These are phyloP conservation scores for Fusarium sp. DNA, from an alignment of 2,329 filamentous ascomycete species.

Conservation along the genomic window DNA sequence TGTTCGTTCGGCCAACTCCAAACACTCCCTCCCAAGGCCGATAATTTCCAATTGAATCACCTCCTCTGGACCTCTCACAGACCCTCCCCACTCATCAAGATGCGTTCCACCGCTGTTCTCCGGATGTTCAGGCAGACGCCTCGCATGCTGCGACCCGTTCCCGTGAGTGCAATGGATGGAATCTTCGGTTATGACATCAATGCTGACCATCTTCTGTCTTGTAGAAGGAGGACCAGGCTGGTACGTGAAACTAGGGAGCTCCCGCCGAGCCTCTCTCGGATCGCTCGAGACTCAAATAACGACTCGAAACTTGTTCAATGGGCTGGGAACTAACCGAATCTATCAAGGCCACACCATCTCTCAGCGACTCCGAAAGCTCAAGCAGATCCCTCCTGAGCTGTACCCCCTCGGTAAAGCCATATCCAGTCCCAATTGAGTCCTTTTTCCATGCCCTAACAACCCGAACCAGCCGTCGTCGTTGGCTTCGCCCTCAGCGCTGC, in stretches of 20 bases:
- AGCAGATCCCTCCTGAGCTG: constrained; percentile 93
- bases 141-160: constrained; percentile 77
- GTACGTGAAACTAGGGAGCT: constrained; percentile 60
- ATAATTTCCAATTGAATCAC: constrained; percentile 50
- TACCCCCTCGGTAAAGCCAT: constrained; percentile 82
- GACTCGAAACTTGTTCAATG: constrained; percentile 31
- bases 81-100: constrained; percentile 57
- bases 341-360: constrained; percentile 91
- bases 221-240: constrained; percentile 75
- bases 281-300: constrained; percentile 22
- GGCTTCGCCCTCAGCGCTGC: constrained; percentile 85
- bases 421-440: constrained; percentile 28
- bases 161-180: constrained; percentile 65
- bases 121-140: constrained; percentile 75
- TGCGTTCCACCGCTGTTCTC: constrained; percentile 75
- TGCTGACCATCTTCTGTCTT: constrained; percentile 41
- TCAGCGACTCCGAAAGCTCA: constrained; percentile 90
- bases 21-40: constrained; percentile 44
- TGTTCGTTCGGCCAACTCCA: constrained; percentile 50
- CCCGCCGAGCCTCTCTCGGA: constrained; percentile 20
- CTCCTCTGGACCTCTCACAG: constrained; percentile 44
- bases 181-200: constrained; percentile 41
- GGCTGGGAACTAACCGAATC: constrained; percentile 39
- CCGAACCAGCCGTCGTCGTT: constrained; percentile 80
- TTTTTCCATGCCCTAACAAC: constrained; percentile 42